Percentiles rank a stretch among this genome's conserved stretches.
These are phyloP conservation scores for Pseudogymnoascus sp. DNA, from an alignment of 2,329 filamentous ascomycete genomes.

Conservation along the genomic window DNA sequence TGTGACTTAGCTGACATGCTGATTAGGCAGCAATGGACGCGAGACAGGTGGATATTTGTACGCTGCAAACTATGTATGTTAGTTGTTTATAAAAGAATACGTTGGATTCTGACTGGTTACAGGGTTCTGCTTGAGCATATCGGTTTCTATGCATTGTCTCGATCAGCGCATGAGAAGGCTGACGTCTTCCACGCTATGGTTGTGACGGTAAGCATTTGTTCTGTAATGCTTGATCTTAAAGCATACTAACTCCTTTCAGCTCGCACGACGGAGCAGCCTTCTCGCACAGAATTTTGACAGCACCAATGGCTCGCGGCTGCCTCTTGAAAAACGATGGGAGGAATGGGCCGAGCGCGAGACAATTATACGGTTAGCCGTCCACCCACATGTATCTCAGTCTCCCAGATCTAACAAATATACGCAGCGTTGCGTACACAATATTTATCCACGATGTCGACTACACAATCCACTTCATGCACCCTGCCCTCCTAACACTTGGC, in stretches of 20 bases:
- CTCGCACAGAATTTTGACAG: conserved; percentile 16
- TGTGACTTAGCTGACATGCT: background rate
- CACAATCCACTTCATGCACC: conserved; percentile 21
- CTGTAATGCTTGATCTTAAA: background rate
- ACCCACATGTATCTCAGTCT: background rate
- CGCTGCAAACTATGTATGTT: conserved; percentile 19
- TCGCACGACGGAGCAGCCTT: conserved; percentile 20
- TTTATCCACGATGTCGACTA: conserved; percentile 22
- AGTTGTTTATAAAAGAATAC: background rate
- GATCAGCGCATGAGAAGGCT: conserved; percentile 21
- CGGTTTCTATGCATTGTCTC: conserved; percentile 19
- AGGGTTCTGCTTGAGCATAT: conserved; percentile 21
- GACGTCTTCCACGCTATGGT: conserved; percentile 21
- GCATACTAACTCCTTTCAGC: background rate
- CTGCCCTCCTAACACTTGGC: conserved; percentile 17
- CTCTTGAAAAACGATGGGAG: conserved; percentile 19
- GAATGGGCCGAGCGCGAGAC: conserved; percentile 22
- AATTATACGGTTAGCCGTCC: conserved; percentile 17
- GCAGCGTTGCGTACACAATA: conserved; percentile 22
- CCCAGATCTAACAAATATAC: background rate
- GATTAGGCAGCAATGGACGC: conserved; percentile 6
- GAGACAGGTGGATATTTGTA: conserved; percentile 19
- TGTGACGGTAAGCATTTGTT: conserved; percentile 17
- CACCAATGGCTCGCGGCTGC: conserved; percentile 16
- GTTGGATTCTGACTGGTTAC: background rate